Conservation (phyloP, 352 stramenopile genomes). For the Globisporangium emineosum region DNA sequence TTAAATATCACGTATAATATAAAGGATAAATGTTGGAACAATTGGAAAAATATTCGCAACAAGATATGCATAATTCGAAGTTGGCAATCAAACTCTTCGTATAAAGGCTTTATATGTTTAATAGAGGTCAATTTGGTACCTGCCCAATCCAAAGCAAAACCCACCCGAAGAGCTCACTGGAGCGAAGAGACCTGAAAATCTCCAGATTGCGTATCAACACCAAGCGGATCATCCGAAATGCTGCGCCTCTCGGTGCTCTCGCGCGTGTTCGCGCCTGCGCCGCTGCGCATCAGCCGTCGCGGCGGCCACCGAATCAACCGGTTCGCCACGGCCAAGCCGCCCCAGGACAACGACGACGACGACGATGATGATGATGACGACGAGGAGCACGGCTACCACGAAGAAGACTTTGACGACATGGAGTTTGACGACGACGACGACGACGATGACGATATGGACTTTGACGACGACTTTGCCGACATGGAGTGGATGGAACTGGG, state of each 20-base stretch:
- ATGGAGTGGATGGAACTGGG: constrained; percentile 14
- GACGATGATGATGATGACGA: constrained; percentile 20
- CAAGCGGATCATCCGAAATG: constrained; percentile 26
- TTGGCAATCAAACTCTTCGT: not conserved
- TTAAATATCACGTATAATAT: not conserved
- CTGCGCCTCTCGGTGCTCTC: constrained; percentile 53
- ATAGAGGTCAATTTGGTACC: not conserved
- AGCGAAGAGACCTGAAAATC: constrained; percentile 6
- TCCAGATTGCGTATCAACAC: not conserved
- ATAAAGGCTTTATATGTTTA: not conserved
- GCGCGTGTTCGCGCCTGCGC: constrained; percentile 40
- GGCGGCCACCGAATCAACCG: constrained; percentile 18
- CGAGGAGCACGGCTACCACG: constrained; percentile 35
- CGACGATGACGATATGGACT: constrained; percentile 26
- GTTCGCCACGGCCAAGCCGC: constrained; percentile 11
- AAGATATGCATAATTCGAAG: not conserved
- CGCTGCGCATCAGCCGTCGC: constrained; percentile 33
- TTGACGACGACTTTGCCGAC: constrained; percentile 15
- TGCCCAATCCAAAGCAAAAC: not conserved
- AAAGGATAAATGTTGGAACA: too few species aligned
- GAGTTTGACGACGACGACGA: constrained; percentile 41
- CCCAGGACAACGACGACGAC: constrained; percentile 19
- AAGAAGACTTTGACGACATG: constrained; percentile 43
- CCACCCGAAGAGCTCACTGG: constrained; percentile 7
- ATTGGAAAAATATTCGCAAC: too few species aligned